These are phyloP conservation scores for Phlebiopsis gigantea DNA, from an alignment of 768 basidiomycete genomes.

Conservation along the genomic window DNA sequence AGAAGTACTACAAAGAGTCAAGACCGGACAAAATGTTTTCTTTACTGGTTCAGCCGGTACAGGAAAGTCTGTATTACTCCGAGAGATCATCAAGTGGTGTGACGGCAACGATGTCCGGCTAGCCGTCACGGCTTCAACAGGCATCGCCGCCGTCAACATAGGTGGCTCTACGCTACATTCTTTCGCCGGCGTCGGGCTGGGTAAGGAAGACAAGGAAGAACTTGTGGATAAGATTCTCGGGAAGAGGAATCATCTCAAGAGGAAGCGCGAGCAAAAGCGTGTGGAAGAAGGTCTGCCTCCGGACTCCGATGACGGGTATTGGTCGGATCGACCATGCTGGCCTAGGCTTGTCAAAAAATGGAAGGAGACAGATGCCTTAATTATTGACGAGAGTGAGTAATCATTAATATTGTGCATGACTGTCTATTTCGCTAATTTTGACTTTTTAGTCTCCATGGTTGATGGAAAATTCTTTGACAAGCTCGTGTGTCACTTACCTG, in stretches of 20 bases:
- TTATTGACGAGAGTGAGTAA: conserved; percentile 74
- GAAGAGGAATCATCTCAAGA: background rate
- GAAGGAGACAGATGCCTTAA: conserved; percentile 53
- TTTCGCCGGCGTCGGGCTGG: conserved; percentile 77
- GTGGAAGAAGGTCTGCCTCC: background rate
- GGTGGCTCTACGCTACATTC: conserved; percentile 79
- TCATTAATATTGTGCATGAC: background rate
- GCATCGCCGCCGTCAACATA: conserved; percentile 77
- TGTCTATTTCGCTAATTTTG: background rate
- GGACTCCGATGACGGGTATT: background rate
- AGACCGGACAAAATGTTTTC: conserved; percentile 62
- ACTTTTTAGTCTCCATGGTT: conserved; percentile 75
- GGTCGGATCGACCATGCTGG: background rate
- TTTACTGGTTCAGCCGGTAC: conserved; percentile 89
- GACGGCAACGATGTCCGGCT: conserved; percentile 34
- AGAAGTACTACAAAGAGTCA: conserved; percentile 44
- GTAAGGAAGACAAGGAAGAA: conserved; percentile 46
- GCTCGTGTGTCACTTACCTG: conserved; percentile 40
- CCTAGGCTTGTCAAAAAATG: conserved; percentile 40
- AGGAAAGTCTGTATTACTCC: conserved; percentile 76
- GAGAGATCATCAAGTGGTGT: conserved; percentile 58
- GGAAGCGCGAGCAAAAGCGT: background rate
- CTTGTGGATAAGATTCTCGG: conserved; percentile 29
- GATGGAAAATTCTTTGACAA: conserved; percentile 78
- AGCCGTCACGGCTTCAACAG: conserved; percentile 74